phyloP scores from a whole-genome alignment of 345 rosid species.

The Pistacia atlantica region DNA sequence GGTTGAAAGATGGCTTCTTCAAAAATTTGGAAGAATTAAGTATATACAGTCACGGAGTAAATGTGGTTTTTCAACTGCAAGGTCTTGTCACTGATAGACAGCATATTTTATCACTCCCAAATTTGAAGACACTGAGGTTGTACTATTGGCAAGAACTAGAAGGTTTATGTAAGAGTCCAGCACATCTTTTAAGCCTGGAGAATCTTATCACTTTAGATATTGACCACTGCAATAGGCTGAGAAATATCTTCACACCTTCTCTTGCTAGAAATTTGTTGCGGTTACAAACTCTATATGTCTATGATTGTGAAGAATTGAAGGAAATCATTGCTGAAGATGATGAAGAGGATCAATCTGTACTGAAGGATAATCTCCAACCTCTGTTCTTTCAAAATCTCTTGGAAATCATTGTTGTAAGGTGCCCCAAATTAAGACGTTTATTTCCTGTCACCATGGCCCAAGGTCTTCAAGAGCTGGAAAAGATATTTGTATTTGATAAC shows the following conservation, averaged over 20 bases:
- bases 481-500: no score
- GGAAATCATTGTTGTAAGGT: not conserved
- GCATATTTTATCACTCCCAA: no score
- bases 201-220: not conserved
- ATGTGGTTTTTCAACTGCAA: no score
- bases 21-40: not conserved
- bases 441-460: not conserved
- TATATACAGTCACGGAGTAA: no score
- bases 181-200: not conserved
- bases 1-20: no score
- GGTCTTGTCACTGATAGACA: no score
- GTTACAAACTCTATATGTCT: accelerated
- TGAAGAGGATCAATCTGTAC: no score
- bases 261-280: conserved; percentile 12
- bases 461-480: not conserved
- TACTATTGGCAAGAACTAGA: no score
- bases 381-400: not conserved
- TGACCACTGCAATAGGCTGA: not conserved
- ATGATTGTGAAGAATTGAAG: not conserved
- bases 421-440: not conserved
- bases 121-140: no score
- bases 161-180: not conserved
- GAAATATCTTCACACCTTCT: not conserved
- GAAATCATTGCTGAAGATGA: conserved; percentile 2
- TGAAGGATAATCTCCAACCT: not conserved